Base-by-base conservation (phyloP, 495 filamentous ascomycete species). In the Glonium stellatum region DNA sequence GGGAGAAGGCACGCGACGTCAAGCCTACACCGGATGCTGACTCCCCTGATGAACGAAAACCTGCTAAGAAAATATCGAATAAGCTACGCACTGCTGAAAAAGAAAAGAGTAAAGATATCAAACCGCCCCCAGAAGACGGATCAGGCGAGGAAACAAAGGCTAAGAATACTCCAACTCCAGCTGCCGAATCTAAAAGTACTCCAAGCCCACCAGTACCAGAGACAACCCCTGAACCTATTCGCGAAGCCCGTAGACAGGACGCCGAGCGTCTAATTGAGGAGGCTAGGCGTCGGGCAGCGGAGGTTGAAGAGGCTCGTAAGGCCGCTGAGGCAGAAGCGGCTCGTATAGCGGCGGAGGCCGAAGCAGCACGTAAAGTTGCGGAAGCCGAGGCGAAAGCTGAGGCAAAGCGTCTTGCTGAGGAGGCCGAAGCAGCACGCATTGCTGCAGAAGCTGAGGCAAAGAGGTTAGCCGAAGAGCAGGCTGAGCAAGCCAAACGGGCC, bases 311-410 rank as follows among this genome's bases (percentile, higher is more conserved):
- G 60, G 54, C 6, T 19, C 63, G 54, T 51, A 56, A 48, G 62
- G 6, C 27, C 27, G 55, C 57, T 10, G 66, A 69, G 42, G 63
- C 63, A 21, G 23, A 52, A 31, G 60, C 49, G 4, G 27, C 25
- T 4, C 46, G 27, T 47, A 52, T 50, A 53, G 19, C 47, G 18
- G 35, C 41, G 13, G 55, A 62, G 34, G 54, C 48, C 31, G 37
- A 63, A 61, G 41, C 12, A 36, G 54, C 54, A n/a, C 61, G 61
- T 6, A 64, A 61, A 51, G 61, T 57, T 22, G 55, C 50, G 5
- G 65, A 67, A 15, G 69, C 65, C 42, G 67, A 68, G 49, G 58
- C 54, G 4, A 55, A 63, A 18, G 65, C 64, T 12, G 66, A 67
- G 47, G 62, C 52, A 15, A 58, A 55, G 22, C 58, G 65, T 19